These are phyloP conservation scores for Phytophthora agathidicida DNA, from an alignment of 352 stramenopile genomes.

Conservation along the genomic window DNA sequence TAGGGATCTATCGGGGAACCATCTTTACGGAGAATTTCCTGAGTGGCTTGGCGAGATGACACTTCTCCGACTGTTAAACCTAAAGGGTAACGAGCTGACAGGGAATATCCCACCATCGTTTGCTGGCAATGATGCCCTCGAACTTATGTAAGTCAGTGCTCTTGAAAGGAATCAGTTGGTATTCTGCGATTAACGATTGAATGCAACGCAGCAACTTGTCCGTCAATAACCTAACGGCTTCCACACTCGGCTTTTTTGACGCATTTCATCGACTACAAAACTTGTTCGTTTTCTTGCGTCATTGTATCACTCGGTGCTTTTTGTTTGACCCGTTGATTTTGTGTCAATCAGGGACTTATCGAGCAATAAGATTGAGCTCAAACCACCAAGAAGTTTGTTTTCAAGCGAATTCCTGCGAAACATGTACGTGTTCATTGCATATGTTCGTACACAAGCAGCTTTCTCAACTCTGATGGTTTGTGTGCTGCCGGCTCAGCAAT, in stretches of 20 bases:
- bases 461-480: too few relatives aligned
- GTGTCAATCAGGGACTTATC: slow-evolving; percentile 48
- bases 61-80: slow-evolving; percentile 63
- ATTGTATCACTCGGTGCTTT: not conserved
- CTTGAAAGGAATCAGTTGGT: not conserved
- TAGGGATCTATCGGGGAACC: slow-evolving; percentile 65
- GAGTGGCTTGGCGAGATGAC: slow-evolving; percentile 70
- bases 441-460: too few relatives aligned
- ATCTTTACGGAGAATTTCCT: slow-evolving; percentile 58
- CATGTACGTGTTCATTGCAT: slow-evolving; percentile 40
- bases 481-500: slow-evolving; percentile 35
- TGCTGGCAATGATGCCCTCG: slow-evolving; percentile 59
- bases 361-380: slow-evolving; percentile 44
- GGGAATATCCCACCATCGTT: slow-evolving; percentile 57
- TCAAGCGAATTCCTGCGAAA: slow-evolving; percentile 48
- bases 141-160: slow-evolving; percentile 52
- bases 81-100: slow-evolving; percentile 50
- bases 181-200: not conserved
- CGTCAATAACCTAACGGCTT: slow-evolving; percentile 38
- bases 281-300: slow-evolving; percentile 27
- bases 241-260: slow-evolving; percentile 42
- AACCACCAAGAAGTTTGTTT: slow-evolving; percentile 48
- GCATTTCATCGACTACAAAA: slow-evolving; percentile 42
- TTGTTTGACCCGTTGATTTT: not conserved
- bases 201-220: slow-evolving; percentile 41